Percentiles rank a stretch among this genome's conserved stretches.
phyloP scores from a whole-genome alignment of 257 asterid genomes.

The Craterostigma plantagineum region DNA sequence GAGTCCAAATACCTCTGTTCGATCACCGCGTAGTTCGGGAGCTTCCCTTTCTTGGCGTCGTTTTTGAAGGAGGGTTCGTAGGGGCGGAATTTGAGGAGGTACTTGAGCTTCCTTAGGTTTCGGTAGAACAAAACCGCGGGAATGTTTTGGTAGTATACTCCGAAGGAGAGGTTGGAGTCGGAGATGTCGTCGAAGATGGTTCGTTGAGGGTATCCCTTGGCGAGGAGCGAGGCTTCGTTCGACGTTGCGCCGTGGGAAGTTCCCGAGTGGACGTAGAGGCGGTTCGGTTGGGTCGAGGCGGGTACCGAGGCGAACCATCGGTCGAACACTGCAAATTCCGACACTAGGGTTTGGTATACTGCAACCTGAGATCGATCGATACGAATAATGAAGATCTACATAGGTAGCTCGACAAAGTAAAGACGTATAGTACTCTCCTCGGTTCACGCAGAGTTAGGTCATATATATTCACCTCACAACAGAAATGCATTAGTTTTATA shows the following conservation, averaged over 20 bases:
- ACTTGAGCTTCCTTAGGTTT: constrained; percentile 56
- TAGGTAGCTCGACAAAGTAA: too few species aligned
- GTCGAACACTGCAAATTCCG: constrained; percentile 76
- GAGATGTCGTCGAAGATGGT: constrained; percentile 65
- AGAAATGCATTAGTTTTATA: too few species aligned
- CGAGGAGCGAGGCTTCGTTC: constrained; percentile 27
- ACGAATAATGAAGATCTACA: too few species aligned
- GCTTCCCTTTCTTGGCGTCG: constrained; percentile 45
- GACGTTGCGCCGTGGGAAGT: constrained; percentile 94
- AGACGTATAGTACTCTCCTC: too few species aligned
- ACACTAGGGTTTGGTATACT: constrained; percentile 40
- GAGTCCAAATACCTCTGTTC: constrained; percentile 83
- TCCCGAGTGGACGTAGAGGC: constrained; percentile 78
- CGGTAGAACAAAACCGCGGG: constrained; percentile 64
- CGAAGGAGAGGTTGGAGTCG: constrained; percentile 37
- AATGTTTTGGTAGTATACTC: constrained; percentile 62
- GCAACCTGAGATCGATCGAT: constrained; percentile 24
- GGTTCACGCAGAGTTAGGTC: too few species aligned
- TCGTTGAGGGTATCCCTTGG: constrained; percentile 61
- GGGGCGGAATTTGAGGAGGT: constrained; percentile 30
- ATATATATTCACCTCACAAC: too few species aligned
- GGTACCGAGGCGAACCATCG: constrained; percentile 98
- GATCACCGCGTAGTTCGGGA: constrained; percentile 62
- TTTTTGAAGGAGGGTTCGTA: constrained; percentile 34
- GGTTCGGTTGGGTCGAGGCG: constrained; percentile 79